These are phyloP conservation scores for Gossypium sturtianum DNA, from an alignment of 345 rosid species.

Conservation along the genomic window DNA sequence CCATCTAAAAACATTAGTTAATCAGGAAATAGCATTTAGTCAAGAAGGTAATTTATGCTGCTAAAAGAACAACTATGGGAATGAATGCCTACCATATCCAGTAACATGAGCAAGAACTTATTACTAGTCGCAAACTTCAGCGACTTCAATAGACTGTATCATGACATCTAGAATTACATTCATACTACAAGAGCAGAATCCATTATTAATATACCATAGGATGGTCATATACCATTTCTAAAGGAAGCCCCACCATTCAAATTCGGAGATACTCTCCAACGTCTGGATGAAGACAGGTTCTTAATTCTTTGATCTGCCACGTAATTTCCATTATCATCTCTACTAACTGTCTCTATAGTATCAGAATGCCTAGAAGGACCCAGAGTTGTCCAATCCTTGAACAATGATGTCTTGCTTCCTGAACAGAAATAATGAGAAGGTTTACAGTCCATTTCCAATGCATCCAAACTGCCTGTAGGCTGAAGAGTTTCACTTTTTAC, in stretches of 20 bases:
- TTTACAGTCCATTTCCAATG: conserved; percentile 21
- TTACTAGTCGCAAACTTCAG: background rate
- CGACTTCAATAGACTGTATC: background rate
- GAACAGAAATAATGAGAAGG: conserved; percentile 8
- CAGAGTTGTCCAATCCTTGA: conserved; percentile 22
- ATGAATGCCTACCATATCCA: conserved; percentile 3
- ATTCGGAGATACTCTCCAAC: conserved; percentile 21
- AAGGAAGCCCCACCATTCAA: conserved; percentile 14
- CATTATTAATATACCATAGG: conserved; percentile 1
- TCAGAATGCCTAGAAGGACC: conserved; percentile 17
- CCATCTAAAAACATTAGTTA: conserved; percentile 26
- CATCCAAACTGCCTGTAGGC: conserved; percentile 20
- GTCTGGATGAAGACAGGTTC: conserved; percentile 17
- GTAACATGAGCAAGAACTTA: conserved; percentile 6
- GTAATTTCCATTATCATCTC: conserved; percentile 19
- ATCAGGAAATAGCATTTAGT: conserved; percentile 4
- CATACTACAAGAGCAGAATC: conserved; percentile 7
- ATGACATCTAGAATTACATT: conserved; percentile 7
- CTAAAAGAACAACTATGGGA: background rate
- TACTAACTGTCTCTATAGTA: conserved; percentile 16
- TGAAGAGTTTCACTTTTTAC: conserved; percentile 7
- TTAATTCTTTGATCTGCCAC: conserved; percentile 11
- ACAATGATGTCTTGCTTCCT: conserved; percentile 22
- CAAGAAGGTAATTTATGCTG: background rate
- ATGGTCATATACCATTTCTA: conserved; percentile 20